Conservation (phyloP, 2,329 filamentous ascomycete species). For the Hypoxylon sp. region DNA sequence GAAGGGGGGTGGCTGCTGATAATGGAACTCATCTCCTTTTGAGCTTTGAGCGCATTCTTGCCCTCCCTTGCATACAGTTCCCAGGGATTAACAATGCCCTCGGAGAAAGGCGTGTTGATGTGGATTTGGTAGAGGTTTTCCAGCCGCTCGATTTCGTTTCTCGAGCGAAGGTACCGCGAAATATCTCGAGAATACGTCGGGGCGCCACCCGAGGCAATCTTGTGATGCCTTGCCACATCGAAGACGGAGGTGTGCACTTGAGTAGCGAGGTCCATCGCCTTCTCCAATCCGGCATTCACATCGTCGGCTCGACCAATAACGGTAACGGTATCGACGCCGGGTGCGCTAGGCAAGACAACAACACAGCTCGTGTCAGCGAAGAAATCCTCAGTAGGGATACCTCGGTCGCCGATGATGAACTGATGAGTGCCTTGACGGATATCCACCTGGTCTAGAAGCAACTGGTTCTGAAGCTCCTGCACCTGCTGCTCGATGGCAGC, state of each 20-base stretch:
- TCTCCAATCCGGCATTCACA: conserved; percentile 78
- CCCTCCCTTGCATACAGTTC: conserved; percentile 87
- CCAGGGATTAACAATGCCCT: conserved; percentile 78
- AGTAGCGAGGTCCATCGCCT: conserved; percentile 86
- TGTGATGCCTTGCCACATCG: conserved; percentile 82
- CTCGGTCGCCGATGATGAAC: conserved; percentile 89
- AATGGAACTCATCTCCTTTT: conserved; percentile 76
- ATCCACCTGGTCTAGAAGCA: conserved; percentile 79
- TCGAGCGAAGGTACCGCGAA: conserved; percentile 85
- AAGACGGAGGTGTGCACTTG: conserved; percentile 85
- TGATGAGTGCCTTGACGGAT: conserved; percentile 90
- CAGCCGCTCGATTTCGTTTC: conserved; percentile 81
- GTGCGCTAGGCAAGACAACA: conserved; percentile 79
- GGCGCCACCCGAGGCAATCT: conserved; percentile 74
- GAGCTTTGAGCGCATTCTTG: conserved; percentile 80
- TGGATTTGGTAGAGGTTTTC: conserved; percentile 84
- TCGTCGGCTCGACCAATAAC: conserved; percentile 81
- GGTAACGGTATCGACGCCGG: conserved; percentile 83
- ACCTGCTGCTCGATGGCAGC: conserved; percentile 82
- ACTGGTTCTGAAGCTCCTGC: conserved; percentile 75
- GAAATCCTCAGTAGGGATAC: conserved; percentile 83
- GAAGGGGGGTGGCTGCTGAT: conserved; percentile 77
- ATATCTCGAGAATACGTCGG: conserved; percentile 83
- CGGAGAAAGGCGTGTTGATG: conserved; percentile 79
- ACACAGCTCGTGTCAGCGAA: conserved; percentile 89